phyloP scores from a whole-genome alignment of 1,139 yeast species.

The Williopsis jadinii region DNA sequence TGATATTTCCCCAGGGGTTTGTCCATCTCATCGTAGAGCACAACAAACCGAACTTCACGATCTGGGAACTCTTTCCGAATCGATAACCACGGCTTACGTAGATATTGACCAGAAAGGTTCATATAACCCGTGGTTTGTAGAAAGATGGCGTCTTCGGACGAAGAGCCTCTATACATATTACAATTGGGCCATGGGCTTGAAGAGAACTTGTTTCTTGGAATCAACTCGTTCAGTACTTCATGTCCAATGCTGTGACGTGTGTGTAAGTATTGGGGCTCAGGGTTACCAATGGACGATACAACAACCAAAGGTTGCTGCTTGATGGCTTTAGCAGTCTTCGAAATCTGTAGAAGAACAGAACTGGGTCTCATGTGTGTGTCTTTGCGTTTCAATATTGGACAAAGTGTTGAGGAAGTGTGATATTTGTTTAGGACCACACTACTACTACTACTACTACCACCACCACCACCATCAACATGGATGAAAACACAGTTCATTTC shows the following conservation, averaged over 20 bases:
- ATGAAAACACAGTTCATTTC: not conserved
- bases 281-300: constrained; percentile 13
- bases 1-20: constrained; percentile 48
- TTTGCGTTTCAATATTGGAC: no score
- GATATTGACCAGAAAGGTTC: constrained; percentile 7
- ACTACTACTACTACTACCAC: no score
- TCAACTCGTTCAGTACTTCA: constrained; percentile 7
- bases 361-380: not conserved
- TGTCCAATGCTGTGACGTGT: constrained; percentile 15
- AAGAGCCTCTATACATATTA: not conserved
- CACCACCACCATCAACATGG: no score
- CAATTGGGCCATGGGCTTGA: not conserved
- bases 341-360: not conserved
- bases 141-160: constrained; percentile 2
- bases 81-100: constrained; percentile 6
- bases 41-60: constrained; percentile 39
- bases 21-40: constrained; percentile 74
- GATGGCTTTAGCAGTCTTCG: not conserved
- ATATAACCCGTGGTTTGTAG: constrained; percentile 8
- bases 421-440: no score
- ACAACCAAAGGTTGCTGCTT: constrained; percentile 1
- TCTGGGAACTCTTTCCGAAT: not conserved
- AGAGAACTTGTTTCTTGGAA: not conserved
- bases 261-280: constrained; percentile 8
- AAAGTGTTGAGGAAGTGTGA: no score